Evolutionary conservation across 495 filamentous ascomycete genomes (phyloP), one percentile per base, ranked within the genome.

Genomic region (Penicillium arizonense): DNA sequence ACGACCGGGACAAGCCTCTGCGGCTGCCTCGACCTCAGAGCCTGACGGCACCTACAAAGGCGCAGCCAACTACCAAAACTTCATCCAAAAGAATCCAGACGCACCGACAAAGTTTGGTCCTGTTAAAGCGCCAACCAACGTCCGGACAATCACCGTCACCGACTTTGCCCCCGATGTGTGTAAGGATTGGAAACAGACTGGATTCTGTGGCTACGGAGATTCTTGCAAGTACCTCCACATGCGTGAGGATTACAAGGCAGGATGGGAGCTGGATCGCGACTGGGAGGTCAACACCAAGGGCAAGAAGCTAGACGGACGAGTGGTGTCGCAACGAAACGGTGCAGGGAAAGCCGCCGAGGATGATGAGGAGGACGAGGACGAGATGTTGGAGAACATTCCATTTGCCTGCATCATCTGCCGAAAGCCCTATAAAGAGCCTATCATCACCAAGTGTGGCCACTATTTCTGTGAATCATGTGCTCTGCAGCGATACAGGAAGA

Each of bases 391-490:
- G 65, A 87, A 83, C 51, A 96, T 97, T 28, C 94, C 94, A 0
- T 98, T 97, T 64, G 90, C 85, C n/a, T 98, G 94, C 63, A 84
- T 97, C 54, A 89, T 97, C 52, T 98, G 94, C 76, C 84, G 84
- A 62, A 82, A 83, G 37, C 70, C 84, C 8, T 98, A 98, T 69
- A 86, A 84, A 57, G 75, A 83, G 42, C 91, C 94, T 2, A 85
- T 97, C 16, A 74, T 92, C 11, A 98, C 94, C 30, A 88, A 88
- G 56, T 97, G 95, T 52, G 87, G 90, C 4, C 95, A 97, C 67
- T 97, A 97, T 62, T 98, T 97, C 56, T 98, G 94, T 68, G 87
- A 96, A 64, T 73, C 74, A 1, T 97, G 95, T 66, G 94, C 93
- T 32, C 71, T 98, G 56, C 79, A 87, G 61, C 69, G 90, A 49